These are phyloP conservation scores for Cladosporium sp. DNA, from an alignment of 2,329 filamentous ascomycete species.

Conservation along the genomic window DNA sequence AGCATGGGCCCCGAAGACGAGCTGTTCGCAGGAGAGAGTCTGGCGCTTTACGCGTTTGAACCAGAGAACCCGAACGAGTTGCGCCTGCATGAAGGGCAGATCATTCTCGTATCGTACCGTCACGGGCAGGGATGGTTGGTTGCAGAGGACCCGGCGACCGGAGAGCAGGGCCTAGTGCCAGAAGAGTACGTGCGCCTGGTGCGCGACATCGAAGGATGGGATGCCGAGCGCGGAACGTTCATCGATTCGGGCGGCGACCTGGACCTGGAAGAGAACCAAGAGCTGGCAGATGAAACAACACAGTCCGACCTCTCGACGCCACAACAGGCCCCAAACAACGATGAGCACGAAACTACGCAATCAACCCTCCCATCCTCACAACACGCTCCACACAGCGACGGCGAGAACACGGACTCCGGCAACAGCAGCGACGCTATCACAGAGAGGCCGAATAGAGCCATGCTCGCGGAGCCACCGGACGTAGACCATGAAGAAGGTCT, in stretches of 20 bases:
- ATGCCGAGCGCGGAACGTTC: slow-evolving; percentile 77
- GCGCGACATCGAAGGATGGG: slow-evolving; percentile 83
- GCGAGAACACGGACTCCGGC: neutral
- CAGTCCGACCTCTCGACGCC: neutral
- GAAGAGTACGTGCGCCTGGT: slow-evolving; percentile 93
- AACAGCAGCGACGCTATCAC: slow-evolving; percentile 10
- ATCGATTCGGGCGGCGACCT: slow-evolving; percentile 22
- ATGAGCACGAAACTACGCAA: slow-evolving; percentile 1
- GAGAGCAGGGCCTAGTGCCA: slow-evolving; percentile 87
- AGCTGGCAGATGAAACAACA: neutral
- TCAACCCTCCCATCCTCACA: neutral
- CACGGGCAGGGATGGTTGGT: slow-evolving; percentile 97
- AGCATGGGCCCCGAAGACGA: slow-evolving; percentile 60
- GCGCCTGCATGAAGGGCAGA: slow-evolving; percentile 84
- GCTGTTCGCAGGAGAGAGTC: slow-evolving; percentile 94
- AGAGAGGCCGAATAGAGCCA: slow-evolving; percentile 4
- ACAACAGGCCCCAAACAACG: neutral
- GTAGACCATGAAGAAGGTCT: slow-evolving; percentile 7
- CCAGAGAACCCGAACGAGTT: slow-evolving; percentile 96
- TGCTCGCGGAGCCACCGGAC: slow-evolving; percentile 6
- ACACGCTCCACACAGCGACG: neutral
- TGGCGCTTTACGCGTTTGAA: slow-evolving; percentile 91
- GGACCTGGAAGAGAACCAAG: slow-evolving; percentile 8
- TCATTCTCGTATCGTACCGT: slow-evolving; percentile 92
- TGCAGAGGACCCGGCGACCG: slow-evolving; percentile 89